These are phyloP conservation scores for Spathaspora girioi DNA, from an alignment of 805 yeast species.

Conservation along the genomic window DNA sequence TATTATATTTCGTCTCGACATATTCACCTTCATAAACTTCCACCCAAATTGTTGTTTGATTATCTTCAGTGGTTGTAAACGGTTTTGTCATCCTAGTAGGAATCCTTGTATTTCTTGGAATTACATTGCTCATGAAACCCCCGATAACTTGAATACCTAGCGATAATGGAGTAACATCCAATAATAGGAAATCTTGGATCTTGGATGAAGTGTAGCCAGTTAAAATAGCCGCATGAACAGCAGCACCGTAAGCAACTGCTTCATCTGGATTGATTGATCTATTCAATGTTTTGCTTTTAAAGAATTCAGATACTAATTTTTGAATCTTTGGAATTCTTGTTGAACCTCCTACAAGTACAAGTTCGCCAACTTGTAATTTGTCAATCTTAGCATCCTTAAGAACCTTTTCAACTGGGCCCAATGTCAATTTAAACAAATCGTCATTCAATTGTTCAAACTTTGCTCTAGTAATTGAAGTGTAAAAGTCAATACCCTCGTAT, in stretches of 20 bases:
- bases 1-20: constrained; percentile 90
- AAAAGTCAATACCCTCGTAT: constrained; percentile 91
- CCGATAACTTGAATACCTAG: constrained; percentile 96
- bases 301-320: constrained; percentile 83
- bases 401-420: constrained; percentile 95
- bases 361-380: constrained; percentile 86
- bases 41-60: constrained; percentile 91
- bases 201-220: constrained; percentile 69
- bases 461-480: constrained; percentile 94
- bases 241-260: constrained; percentile 99
- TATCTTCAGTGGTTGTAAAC: constrained; percentile 93
- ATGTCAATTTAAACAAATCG: constrained; percentile 88
- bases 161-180: constrained; percentile 93
- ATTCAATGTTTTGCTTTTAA: constrained; percentile 92
- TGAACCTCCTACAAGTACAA: constrained; percentile 98
- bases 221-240: constrained; percentile 97
- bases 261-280: constrained; percentile 99
- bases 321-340: constrained; percentile 99
- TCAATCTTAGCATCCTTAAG: constrained; percentile 88
- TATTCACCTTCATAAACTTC: constrained; percentile 97
- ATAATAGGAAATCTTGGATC: constrained; percentile 54
- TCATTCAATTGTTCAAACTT: constrained; percentile 95
- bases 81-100: constrained; percentile 95
- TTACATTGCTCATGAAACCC: constrained; percentile 95
- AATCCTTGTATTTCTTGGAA: constrained; percentile 91